Evolutionary conservation across 78 protist species (phyloP), one percentile per base, ranked within the genome.

Genomic region (Guillardia theta): DNA sequence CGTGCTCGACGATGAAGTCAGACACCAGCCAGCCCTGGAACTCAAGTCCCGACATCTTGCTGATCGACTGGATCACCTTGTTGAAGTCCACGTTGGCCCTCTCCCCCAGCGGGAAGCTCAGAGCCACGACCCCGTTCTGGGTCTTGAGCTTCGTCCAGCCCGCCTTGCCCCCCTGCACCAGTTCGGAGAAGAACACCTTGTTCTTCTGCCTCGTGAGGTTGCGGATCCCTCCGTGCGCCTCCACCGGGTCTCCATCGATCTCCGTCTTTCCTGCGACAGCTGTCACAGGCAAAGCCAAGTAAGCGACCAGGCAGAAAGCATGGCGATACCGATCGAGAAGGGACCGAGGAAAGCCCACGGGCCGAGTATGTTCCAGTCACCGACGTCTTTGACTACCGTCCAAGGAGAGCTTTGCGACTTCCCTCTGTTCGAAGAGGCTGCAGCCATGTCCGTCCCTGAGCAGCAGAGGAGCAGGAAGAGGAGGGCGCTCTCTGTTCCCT

Each of bases 11-110:
- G 4, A 2, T 0, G 41, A 70, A 70, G 12, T 70, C 83, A 24
- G 83, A 24, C 1, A 70, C 83, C 45, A 70, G 83, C 83, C 83
- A 70, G 41, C 83, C 83, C 83, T 70, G 83, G 45, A 70, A 33
- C 41, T 70, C 83, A 9, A 33, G 83, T 12, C 46, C 83, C n/a
- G 83, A 0, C 41, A 70, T 70, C 6, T 70, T 70, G 45, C 41
- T 24, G 83, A 70, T 36, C 41, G 83, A 24, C 83, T 70, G 83
- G 4, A 70, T 24, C 9, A 33, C 21, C 27, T 43, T 12, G 41
- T 58, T 58, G 12, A 18, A 18, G 62, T 53, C 18, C 33, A 53
- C 62, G 62, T 18, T 12, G 33, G 62, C 62, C 62, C 18, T 53
- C 33, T 53, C 62, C 18, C 62, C 62, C 62, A 53, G 62, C 18